Evolutionary conservation across 192 early-diverging fungal species (phyloP), one percentile per base, ranked within the genome.

Genomic region (Rhizophagus sp.): DNA sequence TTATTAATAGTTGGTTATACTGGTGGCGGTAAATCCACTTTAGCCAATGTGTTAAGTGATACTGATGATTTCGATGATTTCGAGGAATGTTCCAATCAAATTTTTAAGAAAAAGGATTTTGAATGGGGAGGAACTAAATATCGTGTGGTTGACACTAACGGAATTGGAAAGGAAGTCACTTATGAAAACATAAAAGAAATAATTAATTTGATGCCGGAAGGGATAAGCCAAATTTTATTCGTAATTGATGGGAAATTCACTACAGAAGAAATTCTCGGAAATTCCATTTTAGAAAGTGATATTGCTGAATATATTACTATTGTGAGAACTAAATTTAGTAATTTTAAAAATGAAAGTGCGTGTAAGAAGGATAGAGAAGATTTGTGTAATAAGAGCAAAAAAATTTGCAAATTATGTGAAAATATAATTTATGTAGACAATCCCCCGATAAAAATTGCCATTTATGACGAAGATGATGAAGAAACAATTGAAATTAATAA

Each of bases 401-500:
- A 30, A 47, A 34, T 76, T 36, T 1, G 30, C 13, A 10, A 19
- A 25, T 22, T 76, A 34, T 8, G 36, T n/a, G n/a, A 50, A 19
- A 6, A n/a, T 30, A 62, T 76, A 6, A 8, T 76, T 19, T 63
- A 76, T 63, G 74, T 63, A 30, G 36, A 75, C 10, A 76, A 76
- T 76, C 74, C 74, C 3, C 44, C 61, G 10, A 22, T 6, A 63
- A 63, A 25, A 12, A 47, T 47, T 47, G 1, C 4, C 1, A 2
- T 47, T 47, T 2, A 12, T 47, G 10, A 47, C 12, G 11, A 47
- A 2, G 65, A 33, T 15, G 15, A 30, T 67, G 3, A 33, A 67
- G 30, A 15, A 41, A 41, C 39, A 41, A 41, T 41, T 36, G 34
- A 36, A 36, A 36, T 36, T 36, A 36, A 36, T 36, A 36, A 36